Percentiles rank a stretch among this genome's conserved stretches.
These are phyloP conservation scores for Claviceps arundinis DNA, from an alignment of 2,329 filamentous ascomycete species.

Conservation along the genomic window DNA sequence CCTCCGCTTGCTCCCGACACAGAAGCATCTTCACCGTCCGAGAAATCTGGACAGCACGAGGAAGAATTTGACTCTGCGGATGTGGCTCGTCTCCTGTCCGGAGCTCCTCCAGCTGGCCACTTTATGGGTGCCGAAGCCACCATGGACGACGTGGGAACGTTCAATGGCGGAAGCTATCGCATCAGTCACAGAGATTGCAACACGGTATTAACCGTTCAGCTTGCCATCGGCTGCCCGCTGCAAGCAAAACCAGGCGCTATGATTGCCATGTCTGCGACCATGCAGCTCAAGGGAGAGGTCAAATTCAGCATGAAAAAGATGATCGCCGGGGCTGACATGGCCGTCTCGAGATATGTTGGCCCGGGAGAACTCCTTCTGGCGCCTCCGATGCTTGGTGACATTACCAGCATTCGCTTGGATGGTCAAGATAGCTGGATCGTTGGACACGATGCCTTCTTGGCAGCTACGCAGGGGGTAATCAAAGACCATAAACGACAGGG, in stretches of 20 bases:
- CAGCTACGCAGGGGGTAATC: constrained; percentile 71
- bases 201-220: constrained; percentile 74
- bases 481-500: constrained; percentile 81
- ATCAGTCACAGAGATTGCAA: constrained; percentile 89
- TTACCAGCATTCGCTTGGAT: constrained; percentile 62
- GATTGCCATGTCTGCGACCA: constrained; percentile 86
- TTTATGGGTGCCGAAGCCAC: constrained; percentile 50
- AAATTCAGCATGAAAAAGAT: constrained; percentile 89
- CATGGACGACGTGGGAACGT: constrained; percentile 82
- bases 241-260: constrained; percentile 73
- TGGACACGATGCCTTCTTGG: constrained; percentile 76
- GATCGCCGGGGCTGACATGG: constrained; percentile 68
- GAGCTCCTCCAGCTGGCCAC: constrained; percentile 33
- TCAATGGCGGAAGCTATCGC: constrained; percentile 89
- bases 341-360: constrained; percentile 68
- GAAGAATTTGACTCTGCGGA: constrained; percentile 12
- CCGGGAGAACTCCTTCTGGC: constrained; percentile 83
- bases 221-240: constrained; percentile 80
- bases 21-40: constrained; percentile 14
- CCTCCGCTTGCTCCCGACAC: constrained; percentile 13
- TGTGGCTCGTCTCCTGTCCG: constrained; percentile 21
- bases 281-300: constrained; percentile 69
- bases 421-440: constrained; percentile 71
- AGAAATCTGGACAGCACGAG: constrained; percentile 15
- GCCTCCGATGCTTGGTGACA: constrained; percentile 68